Conservation (phyloP, 2,329 filamentous ascomycete species). For the Apiospora hydei region DNA sequence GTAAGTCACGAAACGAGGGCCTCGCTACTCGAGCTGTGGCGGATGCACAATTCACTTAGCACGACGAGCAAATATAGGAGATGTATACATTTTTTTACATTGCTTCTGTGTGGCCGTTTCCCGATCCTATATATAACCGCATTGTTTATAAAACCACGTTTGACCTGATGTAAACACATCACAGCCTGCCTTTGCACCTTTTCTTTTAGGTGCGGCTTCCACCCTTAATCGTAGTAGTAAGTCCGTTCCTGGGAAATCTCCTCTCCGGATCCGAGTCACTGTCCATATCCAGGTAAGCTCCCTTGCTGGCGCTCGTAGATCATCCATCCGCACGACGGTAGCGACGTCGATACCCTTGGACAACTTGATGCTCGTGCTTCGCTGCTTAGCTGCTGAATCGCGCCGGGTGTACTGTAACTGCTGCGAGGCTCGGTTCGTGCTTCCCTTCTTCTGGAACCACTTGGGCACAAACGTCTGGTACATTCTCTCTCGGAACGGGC, state of each 20-base stretch:
- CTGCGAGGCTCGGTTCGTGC: background rate
- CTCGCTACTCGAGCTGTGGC: background rate
- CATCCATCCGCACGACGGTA: background rate
- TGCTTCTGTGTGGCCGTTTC: background rate
- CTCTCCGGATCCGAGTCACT: background rate
- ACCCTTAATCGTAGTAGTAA: background rate
- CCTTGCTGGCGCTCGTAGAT: background rate
- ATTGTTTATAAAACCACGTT: background rate
- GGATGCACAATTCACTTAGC: background rate
- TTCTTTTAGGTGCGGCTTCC: background rate
- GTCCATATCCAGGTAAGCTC: background rate
- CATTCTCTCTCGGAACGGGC: slow-evolving; percentile 43
- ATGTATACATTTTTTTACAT: background rate
- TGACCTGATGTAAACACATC: background rate
- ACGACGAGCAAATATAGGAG: background rate
- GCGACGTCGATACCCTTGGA: slow-evolving; percentile 20
- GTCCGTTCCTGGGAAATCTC: background rate
- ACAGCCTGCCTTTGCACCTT: background rate
- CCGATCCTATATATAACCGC: background rate
- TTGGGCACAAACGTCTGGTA: slow-evolving; percentile 34
- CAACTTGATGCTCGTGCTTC: slow-evolving; percentile 4
- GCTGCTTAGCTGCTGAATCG: background rate
- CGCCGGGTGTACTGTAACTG: slow-evolving; percentile 26
- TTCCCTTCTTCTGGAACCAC: slow-evolving; percentile 25
- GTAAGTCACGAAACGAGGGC: background rate